These are phyloP conservation scores for Colletotrichum sp. DNA, from an alignment of 2,329 filamentous ascomycete genomes.

Conservation along the genomic window DNA sequence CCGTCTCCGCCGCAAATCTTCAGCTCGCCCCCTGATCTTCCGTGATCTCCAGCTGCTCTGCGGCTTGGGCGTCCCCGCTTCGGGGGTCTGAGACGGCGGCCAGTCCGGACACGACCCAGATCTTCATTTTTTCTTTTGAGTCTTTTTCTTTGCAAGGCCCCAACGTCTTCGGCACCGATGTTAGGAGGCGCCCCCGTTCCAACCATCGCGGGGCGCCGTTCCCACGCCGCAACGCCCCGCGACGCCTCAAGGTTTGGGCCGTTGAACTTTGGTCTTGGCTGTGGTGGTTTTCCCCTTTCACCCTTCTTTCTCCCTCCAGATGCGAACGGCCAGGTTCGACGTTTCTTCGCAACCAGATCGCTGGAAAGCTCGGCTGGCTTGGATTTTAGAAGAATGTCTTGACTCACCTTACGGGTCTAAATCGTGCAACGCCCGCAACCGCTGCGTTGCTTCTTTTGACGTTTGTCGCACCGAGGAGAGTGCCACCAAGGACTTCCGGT, in stretches of 20 bases:
- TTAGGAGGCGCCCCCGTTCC: background rate
- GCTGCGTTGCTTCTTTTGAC: background rate
- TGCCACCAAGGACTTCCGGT: background rate
- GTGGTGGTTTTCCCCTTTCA: background rate
- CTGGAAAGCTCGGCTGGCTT: background rate
- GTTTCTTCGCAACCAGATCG: background rate
- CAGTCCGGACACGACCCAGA: background rate
- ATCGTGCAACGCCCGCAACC: background rate
- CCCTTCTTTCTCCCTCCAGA: background rate
- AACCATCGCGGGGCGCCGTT: background rate
- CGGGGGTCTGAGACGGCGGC: conserved; percentile 12
- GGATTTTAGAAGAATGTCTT: background rate
- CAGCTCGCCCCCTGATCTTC: conserved; percentile 10
- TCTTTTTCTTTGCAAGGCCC: background rate
- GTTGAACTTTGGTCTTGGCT: background rate
- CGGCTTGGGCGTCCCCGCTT: background rate
- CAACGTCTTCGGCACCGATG: background rate
- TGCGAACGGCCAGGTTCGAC: background rate
- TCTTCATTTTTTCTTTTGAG: background rate
- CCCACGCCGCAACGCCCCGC: background rate
- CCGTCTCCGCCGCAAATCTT: background rate
- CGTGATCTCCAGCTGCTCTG: background rate
- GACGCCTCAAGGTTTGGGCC: background rate
- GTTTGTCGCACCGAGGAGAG: background rate
- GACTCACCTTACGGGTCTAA: background rate